These are phyloP conservation scores for Claviceps quebecensis DNA, from an alignment of 2,329 filamentous ascomycete species.

Conservation along the genomic window DNA sequence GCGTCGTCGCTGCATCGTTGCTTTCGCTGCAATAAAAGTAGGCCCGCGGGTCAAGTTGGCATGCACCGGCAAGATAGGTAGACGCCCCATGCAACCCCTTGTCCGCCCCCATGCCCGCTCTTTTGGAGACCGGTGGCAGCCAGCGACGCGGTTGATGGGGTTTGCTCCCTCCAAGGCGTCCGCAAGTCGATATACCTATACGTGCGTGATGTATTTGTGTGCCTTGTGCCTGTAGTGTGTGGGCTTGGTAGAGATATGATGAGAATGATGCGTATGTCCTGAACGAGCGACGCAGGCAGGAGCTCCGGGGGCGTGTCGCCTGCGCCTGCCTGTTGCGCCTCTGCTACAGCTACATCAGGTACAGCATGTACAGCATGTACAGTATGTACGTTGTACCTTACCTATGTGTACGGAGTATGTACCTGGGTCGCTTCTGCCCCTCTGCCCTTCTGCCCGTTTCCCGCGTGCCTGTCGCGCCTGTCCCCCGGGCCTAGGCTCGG, in stretches of 20 bases:
- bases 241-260: background rate
- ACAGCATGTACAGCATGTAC: too few species aligned
- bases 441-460: too few species aligned
- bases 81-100: background rate
- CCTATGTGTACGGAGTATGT: background rate
- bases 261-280: background rate
- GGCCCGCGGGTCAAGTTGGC: too few species aligned
- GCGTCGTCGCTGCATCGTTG: background rate
- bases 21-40: too few species aligned
- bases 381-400: too few species aligned
- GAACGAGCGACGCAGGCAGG: constrained; percentile 4
- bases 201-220: background rate
- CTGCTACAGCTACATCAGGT: too few species aligned
- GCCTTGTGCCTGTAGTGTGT: background rate
- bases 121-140: constrained; percentile 1
- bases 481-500: background rate
- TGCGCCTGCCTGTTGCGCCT: background rate
- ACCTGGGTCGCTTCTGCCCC: background rate
- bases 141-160: constrained; percentile 2
- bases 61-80: background rate
- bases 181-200: background rate
- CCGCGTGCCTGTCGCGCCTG: too few species aligned
- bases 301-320: background rate
- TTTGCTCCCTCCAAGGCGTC: background rate
- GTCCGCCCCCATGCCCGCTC: background rate